Evolutionary conservation across 345 rosid species (phyloP), one percentile per base, ranked within the genome.

Genomic region (Salix koriyanagi): DNA sequence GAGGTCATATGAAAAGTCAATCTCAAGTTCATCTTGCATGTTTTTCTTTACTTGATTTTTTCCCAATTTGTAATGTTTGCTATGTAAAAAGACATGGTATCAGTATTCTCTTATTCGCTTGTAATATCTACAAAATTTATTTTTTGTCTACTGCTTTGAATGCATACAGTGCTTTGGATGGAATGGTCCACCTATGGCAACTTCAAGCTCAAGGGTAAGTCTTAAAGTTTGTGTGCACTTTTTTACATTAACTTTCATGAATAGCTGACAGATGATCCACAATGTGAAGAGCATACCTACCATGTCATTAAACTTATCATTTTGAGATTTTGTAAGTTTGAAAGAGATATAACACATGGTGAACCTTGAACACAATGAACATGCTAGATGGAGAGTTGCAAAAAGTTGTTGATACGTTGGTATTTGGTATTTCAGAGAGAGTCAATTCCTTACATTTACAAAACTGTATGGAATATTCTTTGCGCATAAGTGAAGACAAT

Each of bases 181-280:
- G 86, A 41, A 25, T 79, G 42, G 65, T 85, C 68, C 81, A 85
- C 78, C 83, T 85, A 36, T 83, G 88, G 88, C 81, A 85, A 79
- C 69, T 85, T 77, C 84, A 81, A 65, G 69, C 76, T 18, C 75
- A 73, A 36, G 84, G 86, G 88, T 83, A 65, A 76, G 74, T 69
- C 50, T 39, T 34, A 58, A 25, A 71, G 18, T 64, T 44, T n/a
- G 52, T 30, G 44, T 65, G 36, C 46, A 74, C 3, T 21, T 64
- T 12, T 18, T 14, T 46, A 60, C 25, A 46, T 30, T 44, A 74
- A 26, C n/a, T 30, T 18, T 42, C 19, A 14, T 74, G 32, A 21
- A 44, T 42, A 6, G 44, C 50, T 65, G 70, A 65, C 11, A 25
- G n/a, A 42, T 61, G 68, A 19, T 74, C 14, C 13, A 68, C 41